phyloP scores from a whole-genome alignment of 768 basidiomycete genomes.

The Hericium coralloides region DNA sequence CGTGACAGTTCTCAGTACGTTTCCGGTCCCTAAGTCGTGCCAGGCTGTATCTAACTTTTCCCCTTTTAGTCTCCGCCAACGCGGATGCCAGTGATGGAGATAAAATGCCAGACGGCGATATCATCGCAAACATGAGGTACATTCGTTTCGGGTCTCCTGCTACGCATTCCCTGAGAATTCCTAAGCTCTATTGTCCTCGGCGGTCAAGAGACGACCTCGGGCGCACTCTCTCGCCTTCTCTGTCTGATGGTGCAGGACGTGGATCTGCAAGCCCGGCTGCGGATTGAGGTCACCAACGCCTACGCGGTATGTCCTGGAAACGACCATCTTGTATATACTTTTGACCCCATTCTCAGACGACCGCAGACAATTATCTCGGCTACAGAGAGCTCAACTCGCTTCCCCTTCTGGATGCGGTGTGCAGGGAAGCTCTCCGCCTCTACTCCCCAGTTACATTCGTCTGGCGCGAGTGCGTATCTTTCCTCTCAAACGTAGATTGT shows the following conservation, averaged over 20 bases:
- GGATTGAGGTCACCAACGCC: background rate
- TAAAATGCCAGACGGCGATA: background rate
- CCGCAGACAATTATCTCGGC: background rate
- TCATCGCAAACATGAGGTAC: background rate
- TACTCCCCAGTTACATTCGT: background rate
- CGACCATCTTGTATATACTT: background rate
- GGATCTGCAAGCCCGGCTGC: background rate
- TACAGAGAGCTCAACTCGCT: background rate
- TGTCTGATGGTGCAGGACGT: background rate
- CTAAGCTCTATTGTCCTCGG: background rate
- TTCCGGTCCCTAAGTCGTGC: background rate
- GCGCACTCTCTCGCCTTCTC: background rate
- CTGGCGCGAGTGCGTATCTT: background rate
- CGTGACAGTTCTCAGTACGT: background rate
- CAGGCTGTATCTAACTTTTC: background rate
- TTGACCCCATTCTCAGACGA: background rate
- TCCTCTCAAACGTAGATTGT: background rate
- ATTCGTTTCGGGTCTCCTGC: background rate
- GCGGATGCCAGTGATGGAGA: background rate
- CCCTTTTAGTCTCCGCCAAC: background rate
- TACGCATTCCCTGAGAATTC: background rate
- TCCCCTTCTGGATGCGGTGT: background rate
- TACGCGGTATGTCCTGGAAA: background rate
- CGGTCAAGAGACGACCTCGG: background rate
- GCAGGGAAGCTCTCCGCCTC: background rate